Evolutionary conservation across 257 asterid genomes (phyloP).

Genomic region (Ilex asprella): DNA sequence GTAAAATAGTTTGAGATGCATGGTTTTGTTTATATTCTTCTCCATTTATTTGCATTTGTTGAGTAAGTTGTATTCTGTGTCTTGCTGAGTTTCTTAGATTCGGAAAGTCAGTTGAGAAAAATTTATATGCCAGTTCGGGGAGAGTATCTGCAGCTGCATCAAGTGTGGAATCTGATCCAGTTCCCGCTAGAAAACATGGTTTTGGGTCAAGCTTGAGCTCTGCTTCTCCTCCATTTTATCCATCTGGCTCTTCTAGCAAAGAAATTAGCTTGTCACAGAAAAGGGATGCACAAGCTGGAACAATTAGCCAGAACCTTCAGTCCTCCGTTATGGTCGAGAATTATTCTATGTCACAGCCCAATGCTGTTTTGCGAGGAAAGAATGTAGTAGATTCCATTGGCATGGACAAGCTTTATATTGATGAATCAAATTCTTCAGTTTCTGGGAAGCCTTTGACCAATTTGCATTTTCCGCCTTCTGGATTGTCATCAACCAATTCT

Average conservation of each 20-base stretch:
- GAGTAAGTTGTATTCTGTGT: not conserved
- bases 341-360: constrained; percentile 32
- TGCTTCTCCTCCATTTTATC: constrained; percentile 99
- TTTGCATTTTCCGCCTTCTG: constrained; percentile 37
- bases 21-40: not conserved
- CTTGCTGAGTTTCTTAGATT: constrained; percentile 32
- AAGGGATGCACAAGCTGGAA: constrained; percentile 47
- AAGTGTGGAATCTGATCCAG: constrained; percentile 37
- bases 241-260: constrained; percentile 73
- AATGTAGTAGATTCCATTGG: constrained; percentile 48
- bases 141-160: constrained; percentile 41
- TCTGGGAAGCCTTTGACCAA: constrained; percentile 48
- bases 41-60: not conserved
- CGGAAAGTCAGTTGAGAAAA: constrained; percentile 52
- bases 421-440: constrained; percentile 47
- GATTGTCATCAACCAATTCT: constrained; percentile 33
- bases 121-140: constrained; percentile 32
- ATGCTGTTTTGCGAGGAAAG: constrained; percentile 45
- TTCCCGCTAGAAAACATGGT: constrained; percentile 45
- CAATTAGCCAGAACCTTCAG: constrained; percentile 35
- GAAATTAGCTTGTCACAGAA: constrained; percentile 38
- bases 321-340: constrained; percentile 34
- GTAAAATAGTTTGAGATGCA: constrained; percentile 18
- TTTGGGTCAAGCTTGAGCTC: constrained; percentile 74
- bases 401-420: constrained; percentile 46